phyloP scores from a whole-genome alignment of 2,329 filamentous ascomycete genomes.

The Endocalyx cinctus region DNA sequence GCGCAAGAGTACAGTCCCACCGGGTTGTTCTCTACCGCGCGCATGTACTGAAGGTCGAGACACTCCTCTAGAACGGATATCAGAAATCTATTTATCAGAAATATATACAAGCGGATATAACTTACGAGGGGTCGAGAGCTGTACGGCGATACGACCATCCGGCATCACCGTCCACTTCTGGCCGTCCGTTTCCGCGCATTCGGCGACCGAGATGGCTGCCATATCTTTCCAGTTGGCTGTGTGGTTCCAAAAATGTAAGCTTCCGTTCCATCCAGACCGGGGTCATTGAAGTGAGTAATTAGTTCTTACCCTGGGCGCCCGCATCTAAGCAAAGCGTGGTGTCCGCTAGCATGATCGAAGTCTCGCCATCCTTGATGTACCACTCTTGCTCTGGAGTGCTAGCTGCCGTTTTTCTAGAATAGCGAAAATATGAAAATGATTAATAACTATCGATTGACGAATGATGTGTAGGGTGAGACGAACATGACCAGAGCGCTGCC shows the following conservation, averaged over 20 bases:
- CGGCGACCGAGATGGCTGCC: constrained; percentile 29
- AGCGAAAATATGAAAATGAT: neutral
- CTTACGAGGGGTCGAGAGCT: constrained; percentile 30
- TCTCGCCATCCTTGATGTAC: constrained; percentile 31
- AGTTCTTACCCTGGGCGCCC: constrained; percentile 24
- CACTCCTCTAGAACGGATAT: too few species aligned
- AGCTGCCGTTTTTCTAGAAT: constrained; percentile 25
- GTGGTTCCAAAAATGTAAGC: neutral
- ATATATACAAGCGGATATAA: neutral
- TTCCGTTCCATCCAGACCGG: too few species aligned
- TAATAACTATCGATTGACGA: neutral
- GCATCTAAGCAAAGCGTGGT: constrained; percentile 37
- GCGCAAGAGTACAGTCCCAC: constrained; percentile 36
- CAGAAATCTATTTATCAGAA: too few species aligned
- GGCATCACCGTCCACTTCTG: constrained; percentile 34
- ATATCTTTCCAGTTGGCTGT: constrained; percentile 36
- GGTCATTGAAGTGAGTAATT: too few species aligned
- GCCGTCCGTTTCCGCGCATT: constrained; percentile 27
- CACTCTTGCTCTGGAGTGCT: constrained; percentile 35
- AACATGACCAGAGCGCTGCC: constrained; percentile 33
- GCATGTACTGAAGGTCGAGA: constrained; percentile 37
- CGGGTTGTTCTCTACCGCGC: constrained; percentile 35
- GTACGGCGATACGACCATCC: constrained; percentile 35
- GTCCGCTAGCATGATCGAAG: constrained; percentile 32
- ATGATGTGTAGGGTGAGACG: constrained; percentile 9